These are phyloP conservation scores for Takashimella tepidaria DNA, from an alignment of 1,284 basidiomycete species.

Conservation along the genomic window DNA sequence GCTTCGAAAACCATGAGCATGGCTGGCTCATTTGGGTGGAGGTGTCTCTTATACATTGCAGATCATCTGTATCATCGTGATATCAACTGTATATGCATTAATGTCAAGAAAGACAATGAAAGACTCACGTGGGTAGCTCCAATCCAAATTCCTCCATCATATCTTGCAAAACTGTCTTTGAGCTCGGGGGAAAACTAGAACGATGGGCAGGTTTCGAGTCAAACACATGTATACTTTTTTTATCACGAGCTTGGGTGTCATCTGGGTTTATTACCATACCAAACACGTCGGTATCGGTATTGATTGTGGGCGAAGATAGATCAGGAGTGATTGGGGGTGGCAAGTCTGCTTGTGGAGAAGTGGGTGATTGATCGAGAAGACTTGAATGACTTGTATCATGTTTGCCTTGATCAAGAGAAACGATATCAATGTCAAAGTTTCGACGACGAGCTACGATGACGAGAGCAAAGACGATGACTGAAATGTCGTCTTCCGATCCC, in stretches of 20 bases:
- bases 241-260: background rate
- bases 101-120: no score
- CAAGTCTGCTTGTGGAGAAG: background rate
- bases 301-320: constrained; percentile 1
- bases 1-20: no score
- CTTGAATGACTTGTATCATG: background rate
- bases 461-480: constrained; percentile 24
- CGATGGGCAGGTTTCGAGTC: no score
- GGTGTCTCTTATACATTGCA: no score
- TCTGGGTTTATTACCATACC: background rate
- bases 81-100: no score
- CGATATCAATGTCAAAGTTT: background rate
- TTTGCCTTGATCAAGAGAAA: background rate
- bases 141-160: constrained; percentile 31
- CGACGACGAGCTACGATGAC: constrained; percentile 17
- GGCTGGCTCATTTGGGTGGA: no score
- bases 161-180: constrained; percentile 21
- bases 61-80: no score
- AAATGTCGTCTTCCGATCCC: constrained; percentile 17
- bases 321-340: constrained; percentile 7
- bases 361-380: background rate
- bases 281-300: background rate
- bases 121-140: constrained; percentile 1
- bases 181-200: background rate
- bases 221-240: no score